Evolutionary conservation across 768 basidiomycete genomes (phyloP).

Genomic region (Auricularia sp.): DNA sequence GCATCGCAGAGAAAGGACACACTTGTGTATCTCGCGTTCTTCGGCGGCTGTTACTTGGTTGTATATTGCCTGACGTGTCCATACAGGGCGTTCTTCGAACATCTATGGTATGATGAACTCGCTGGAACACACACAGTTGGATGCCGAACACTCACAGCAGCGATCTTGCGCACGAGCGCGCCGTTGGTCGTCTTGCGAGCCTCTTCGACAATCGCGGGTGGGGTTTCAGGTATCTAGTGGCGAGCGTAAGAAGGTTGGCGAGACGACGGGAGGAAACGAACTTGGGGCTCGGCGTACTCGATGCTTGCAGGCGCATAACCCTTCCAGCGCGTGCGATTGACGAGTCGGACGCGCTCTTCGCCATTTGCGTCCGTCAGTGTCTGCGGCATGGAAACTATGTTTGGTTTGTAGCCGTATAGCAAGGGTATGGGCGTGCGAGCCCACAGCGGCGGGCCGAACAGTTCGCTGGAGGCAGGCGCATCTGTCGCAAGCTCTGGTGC

Average conservation of each 20-base stretch:
- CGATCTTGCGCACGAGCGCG: conserved; percentile 41
- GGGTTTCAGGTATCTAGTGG: conserved; percentile 23
- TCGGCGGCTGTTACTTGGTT: conserved; percentile 69
- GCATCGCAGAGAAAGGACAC: conserved; percentile 13
- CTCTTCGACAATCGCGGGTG: conserved; percentile 52
- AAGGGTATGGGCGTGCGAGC: conserved; percentile 71
- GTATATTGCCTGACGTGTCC: conserved; percentile 79
- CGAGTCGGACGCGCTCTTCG: conserved; percentile 70
- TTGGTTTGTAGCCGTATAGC: conserved; percentile 55
- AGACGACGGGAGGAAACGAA: conserved; percentile 24
- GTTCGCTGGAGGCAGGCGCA: background rate
- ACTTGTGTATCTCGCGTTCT: conserved; percentile 69
- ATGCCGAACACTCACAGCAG: conserved; percentile 30
- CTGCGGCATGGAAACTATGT: conserved; percentile 46
- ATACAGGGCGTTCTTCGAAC: conserved; percentile 69
- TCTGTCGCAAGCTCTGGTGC: background rate
- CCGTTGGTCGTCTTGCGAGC: conserved; percentile 45
- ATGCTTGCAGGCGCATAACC: conserved; percentile 67
- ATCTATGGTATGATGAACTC: conserved; percentile 33
- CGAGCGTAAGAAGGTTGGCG: conserved; percentile 31
- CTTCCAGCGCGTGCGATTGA: conserved; percentile 81
- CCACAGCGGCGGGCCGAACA: conserved; percentile 60
- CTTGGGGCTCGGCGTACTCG: conserved; percentile 53
- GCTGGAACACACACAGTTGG: too few species aligned
- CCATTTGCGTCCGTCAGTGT: conserved; percentile 64